These are phyloP conservation scores for Coemansia sp. DNA, from an alignment of 371 early-diverging fungal genomes.

Conservation along the genomic window DNA sequence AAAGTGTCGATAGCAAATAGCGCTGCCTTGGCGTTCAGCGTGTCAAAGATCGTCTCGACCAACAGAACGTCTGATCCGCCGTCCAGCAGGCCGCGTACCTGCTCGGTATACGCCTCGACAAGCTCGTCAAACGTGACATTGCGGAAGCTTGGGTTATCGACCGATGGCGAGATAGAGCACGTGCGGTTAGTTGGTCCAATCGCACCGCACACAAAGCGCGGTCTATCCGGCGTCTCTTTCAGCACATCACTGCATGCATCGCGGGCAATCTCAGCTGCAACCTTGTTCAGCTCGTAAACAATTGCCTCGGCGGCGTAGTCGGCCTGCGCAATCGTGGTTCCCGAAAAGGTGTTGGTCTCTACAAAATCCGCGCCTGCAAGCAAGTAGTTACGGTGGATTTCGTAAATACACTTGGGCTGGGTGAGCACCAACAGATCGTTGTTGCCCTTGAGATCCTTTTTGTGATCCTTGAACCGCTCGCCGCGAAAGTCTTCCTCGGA, in stretches of 20 bases:
- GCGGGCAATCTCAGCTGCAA: slow-evolving; percentile 81
- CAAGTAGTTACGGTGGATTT: slow-evolving; percentile 84
- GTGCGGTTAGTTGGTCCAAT: slow-evolving; percentile 95
- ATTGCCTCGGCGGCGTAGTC: slow-evolving; percentile 82
- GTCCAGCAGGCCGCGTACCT: slow-evolving; percentile 84
- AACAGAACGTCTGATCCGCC: slow-evolving; percentile 88
- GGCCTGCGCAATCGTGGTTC: slow-evolving; percentile 85
- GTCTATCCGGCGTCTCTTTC: slow-evolving; percentile 63
- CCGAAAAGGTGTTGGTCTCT: slow-evolving; percentile 92
- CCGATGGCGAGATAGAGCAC: slow-evolving; percentile 92
- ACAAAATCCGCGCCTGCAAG: slow-evolving; percentile 90
- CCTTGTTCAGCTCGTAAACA: slow-evolving; percentile 89
- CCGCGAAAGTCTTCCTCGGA: slow-evolving; percentile 82
- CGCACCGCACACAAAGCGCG: slow-evolving; percentile 83
- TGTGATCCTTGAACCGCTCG: slow-evolving; percentile 75
- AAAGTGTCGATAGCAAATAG: slow-evolving; percentile 84
- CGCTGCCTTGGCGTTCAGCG: slow-evolving; percentile 91
- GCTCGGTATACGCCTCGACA: slow-evolving; percentile 83
- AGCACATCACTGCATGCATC: slow-evolving; percentile 75
- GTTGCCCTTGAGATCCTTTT: slow-evolving; percentile 87
- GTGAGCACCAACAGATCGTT: slow-evolving; percentile 91
- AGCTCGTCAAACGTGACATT: slow-evolving; percentile 93
- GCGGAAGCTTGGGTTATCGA: slow-evolving; percentile 90
- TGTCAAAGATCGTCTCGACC: slow-evolving; percentile 95
- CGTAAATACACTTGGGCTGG: slow-evolving; percentile 79